Conservation (phyloP, 768 basidiomycete species). For the Peribolospora baueri region DNA sequence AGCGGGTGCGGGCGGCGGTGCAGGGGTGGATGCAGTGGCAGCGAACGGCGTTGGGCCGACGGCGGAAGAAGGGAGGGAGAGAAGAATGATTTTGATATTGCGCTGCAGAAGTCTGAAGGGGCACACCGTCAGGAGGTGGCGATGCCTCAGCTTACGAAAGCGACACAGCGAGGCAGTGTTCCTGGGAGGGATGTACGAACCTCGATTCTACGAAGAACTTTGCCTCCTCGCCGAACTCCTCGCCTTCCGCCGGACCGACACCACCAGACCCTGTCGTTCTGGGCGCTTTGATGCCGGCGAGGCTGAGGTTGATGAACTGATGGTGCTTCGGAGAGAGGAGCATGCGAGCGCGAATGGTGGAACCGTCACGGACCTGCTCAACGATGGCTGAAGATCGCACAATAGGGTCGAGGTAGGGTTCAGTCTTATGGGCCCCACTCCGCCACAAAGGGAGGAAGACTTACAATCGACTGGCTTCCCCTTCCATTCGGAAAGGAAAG, state of each 20-base stretch:
- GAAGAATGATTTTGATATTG: constrained; percentile 45
- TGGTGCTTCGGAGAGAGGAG: constrained; percentile 72
- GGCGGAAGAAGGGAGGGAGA: constrained; percentile 53
- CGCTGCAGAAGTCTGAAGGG: constrained; percentile 37
- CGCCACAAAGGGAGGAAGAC: constrained; percentile 3
- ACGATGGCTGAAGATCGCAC: constrained; percentile 39
- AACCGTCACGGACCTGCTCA: constrained; percentile 80
- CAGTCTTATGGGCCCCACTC: constrained; percentile 3
- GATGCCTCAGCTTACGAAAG: no score
- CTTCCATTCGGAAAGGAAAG: constrained; percentile 74
- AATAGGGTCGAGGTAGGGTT: not conserved
- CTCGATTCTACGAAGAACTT: constrained; percentile 77
- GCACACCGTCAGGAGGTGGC: no score
- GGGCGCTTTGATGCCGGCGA: constrained; percentile 58
- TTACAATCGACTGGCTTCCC: constrained; percentile 69
- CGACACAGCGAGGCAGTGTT: constrained; percentile 9
- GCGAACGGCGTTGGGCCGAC: constrained; percentile 47
- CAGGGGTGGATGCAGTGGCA: constrained; percentile 25
- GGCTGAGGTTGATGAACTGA: constrained; percentile 52
- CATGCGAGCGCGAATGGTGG: constrained; percentile 65
- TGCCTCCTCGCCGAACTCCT: constrained; percentile 49
- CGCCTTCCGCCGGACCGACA: constrained; percentile 35
- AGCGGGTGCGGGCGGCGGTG: constrained; percentile 35
- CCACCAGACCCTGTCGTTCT: constrained; percentile 26
- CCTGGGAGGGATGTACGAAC: no score